Evolutionary conservation across 2,329 filamentous ascomycete species (phyloP).

Genomic region (Exophiala dermatitidis): DNA sequence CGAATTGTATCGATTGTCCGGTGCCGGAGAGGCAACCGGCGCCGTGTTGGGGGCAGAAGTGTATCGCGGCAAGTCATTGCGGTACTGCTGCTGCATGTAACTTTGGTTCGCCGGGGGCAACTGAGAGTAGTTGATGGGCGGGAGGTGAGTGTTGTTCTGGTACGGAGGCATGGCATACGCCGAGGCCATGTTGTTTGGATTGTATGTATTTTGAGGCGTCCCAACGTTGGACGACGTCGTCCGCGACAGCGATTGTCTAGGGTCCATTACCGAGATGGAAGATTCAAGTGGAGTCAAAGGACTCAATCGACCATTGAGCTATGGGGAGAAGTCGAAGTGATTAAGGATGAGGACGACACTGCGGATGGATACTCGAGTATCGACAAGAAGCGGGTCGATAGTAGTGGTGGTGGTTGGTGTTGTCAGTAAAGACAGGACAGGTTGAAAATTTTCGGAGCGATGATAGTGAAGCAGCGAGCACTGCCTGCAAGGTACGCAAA

Average conservation of each 20-base stretch:
- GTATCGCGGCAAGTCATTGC: constrained; percentile 29
- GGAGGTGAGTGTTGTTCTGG: constrained; percentile 41
- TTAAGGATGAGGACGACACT: constrained; percentile 1
- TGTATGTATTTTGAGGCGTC: constrained; percentile 37
- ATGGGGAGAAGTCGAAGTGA: constrained; percentile 4
- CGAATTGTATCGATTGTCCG: constrained; percentile 24
- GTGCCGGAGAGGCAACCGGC: constrained; percentile 24
- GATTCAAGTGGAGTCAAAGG: constrained; percentile 16
- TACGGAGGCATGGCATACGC: constrained; percentile 40
- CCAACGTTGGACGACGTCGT: constrained; percentile 38
- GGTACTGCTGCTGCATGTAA: constrained; percentile 27
- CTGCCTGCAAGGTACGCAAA: constrained; percentile 19
- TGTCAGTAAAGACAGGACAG: constrained; percentile 20
- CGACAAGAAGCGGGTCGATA: constrained; percentile 8
- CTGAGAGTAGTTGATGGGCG: constrained; percentile 41
- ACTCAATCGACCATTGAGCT: constrained; percentile 23
- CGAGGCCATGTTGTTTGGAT: constrained; percentile 34
- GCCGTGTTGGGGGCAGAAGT: constrained; percentile 38
- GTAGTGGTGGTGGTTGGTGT: constrained; percentile 1
- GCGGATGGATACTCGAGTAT: constrained; percentile 8
- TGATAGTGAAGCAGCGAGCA: constrained; percentile 1
- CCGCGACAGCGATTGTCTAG: constrained; percentile 26
- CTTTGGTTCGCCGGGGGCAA: constrained; percentile 35
- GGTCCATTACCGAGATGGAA: constrained; percentile 26
- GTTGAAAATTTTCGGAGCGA: constrained; percentile 10